These are phyloP conservation scores for Venturia carpophila DNA, from an alignment of 2,329 filamentous ascomycete genomes.

Conservation along the genomic window DNA sequence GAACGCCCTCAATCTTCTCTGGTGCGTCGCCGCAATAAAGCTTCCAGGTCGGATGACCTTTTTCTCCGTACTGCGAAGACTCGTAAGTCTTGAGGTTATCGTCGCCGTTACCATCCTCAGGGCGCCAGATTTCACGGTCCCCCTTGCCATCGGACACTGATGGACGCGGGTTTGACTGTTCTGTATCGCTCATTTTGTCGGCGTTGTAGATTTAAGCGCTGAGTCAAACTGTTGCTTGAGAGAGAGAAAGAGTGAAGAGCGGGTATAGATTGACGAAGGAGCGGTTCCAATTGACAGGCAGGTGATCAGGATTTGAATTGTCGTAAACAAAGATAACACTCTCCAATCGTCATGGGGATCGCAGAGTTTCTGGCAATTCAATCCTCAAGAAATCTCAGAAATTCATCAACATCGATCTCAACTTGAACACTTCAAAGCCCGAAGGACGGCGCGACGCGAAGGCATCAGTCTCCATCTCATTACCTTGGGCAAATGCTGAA, in stretches of 20 bases:
- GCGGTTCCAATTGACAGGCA: not conserved
- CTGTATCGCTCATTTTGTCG: not conserved
- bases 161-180: slow-evolving; percentile 1
- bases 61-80: slow-evolving; percentile 20
- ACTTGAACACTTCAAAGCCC: not conserved
- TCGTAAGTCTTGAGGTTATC: slow-evolving; percentile 26
- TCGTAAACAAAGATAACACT: not conserved
- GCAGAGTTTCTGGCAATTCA: not conserved
- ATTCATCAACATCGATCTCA: not conserved
- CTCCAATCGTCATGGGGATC: not conserved
- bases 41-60: slow-evolving; percentile 34
- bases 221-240: not conserved
- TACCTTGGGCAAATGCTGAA: no score
- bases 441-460: no score
- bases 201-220: not conserved
- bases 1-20: slow-evolving; percentile 24
- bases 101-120: slow-evolving; percentile 33
- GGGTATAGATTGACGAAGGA: not conserved
- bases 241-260: no score
- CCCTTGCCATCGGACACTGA: slow-evolving; percentile 26
- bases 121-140: slow-evolving; percentile 33
- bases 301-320: not conserved
- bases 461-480: no score
- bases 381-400: not conserved
- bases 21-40: slow-evolving; percentile 30